A percentile compares a stretch with the other conserved stretches of the same genome.
Conservation (phyloP, 129 eudicot genomes). For the Escallonia rubra region DNA sequence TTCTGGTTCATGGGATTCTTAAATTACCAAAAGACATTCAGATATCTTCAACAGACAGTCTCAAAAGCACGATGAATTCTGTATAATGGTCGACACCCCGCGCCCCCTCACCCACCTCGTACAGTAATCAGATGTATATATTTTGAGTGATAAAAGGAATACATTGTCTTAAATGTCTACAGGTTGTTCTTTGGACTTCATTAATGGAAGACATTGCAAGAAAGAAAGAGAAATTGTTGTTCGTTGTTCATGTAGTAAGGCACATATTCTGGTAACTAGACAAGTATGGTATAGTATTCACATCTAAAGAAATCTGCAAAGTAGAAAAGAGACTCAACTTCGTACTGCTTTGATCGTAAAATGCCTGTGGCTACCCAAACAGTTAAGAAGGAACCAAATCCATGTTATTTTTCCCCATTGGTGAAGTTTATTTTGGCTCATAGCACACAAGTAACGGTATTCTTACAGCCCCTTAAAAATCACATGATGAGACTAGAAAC, state of each 20-base stretch:
- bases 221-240: neutral
- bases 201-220: neutral
- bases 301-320: neutral
- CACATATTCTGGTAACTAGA: neutral
- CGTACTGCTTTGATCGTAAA: neutral
- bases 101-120: neutral
- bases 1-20: slow-evolving; percentile 27
- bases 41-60: slow-evolving; percentile 5
- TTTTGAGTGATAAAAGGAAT: neutral
- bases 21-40: slow-evolving; percentile 1
- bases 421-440: no score
- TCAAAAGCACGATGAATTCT: neutral
- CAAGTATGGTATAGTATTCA: no score
- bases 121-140: neutral
- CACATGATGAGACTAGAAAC: no score
- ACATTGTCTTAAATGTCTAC: neutral
- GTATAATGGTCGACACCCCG: neutral
- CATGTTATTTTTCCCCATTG: no score
- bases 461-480: no score
- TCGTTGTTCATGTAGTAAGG: neutral
- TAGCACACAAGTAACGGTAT: no score
- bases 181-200: neutral
- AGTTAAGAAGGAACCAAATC: no score
- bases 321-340: neutral
- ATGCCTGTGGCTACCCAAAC: no score